A percentile compares a stretch with the other conserved stretches of the same genome.
Conservation (phyloP, 208 protist genomes). For the Endotrypanum monterogeii region DNA sequence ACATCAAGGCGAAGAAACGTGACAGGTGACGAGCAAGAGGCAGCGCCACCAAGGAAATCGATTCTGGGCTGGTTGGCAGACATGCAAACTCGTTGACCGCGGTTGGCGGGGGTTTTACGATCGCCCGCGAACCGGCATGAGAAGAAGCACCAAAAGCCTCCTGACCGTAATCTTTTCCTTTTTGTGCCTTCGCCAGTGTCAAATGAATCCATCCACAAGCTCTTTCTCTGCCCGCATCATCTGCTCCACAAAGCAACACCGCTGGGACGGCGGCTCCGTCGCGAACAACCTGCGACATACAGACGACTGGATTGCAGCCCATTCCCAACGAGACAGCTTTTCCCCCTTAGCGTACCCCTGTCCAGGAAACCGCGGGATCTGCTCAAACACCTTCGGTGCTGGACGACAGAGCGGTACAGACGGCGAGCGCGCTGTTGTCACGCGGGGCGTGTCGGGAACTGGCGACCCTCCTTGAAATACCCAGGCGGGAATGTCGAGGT, state of each 20-base stretch:
- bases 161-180: not conserved
- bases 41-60: too few species aligned
- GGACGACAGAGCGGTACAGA: constrained; percentile 25
- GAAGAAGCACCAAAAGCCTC: too few species aligned
- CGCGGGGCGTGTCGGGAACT: constrained; percentile 16
- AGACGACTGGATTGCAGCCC: constrained; percentile 21
- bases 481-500: constrained; percentile 34
- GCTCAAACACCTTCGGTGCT: constrained; percentile 27
- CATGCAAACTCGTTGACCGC: too few species aligned
- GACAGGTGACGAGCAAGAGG: too few species aligned
- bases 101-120: too few species aligned
- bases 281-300: constrained; percentile 29
- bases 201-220: constrained; percentile 47
- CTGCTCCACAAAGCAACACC: constrained; percentile 24
- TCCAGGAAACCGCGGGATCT: constrained; percentile 45
- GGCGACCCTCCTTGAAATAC: constrained; percentile 18
- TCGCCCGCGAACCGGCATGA: too few species aligned
- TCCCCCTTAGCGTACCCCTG: constrained; percentile 49
- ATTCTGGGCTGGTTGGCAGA: too few species aligned
- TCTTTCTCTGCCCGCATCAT: constrained; percentile 35
- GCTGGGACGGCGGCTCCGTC: constrained; percentile 22
- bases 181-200: not conserved
- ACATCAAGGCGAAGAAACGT: too few species aligned
- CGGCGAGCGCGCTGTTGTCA: constrained; percentile 12
- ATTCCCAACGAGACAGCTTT: constrained; percentile 32